Evolutionary conservation across 129 eudicot genomes (phyloP).

Genomic region (Ambrosia artemisiifolia): DNA sequence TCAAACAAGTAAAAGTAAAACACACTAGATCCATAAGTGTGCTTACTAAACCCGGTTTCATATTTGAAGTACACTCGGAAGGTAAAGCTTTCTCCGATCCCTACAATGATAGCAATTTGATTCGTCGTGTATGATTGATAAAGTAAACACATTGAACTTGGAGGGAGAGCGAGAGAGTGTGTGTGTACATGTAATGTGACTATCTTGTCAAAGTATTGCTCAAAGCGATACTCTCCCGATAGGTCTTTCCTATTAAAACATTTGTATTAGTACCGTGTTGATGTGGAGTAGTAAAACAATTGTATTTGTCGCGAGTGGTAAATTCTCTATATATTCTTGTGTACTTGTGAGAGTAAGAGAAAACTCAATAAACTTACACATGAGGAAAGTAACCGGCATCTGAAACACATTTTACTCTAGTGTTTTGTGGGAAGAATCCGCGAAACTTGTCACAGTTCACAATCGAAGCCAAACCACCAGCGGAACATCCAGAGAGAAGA

Average conservation of each 20-base stretch:
- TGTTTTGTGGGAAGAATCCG: constrained; percentile 8
- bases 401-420: constrained; percentile 37
- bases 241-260: constrained; percentile 26
- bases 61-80: constrained; percentile 35
- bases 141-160: neutral
- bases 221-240: constrained; percentile 26
- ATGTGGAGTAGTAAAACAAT: neutral
- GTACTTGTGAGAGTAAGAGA: neutral
- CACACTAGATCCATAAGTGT: neutral
- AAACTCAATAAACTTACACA: constrained; percentile 21
- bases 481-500: constrained; percentile 38
- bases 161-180: neutral
- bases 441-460: constrained; percentile 34
- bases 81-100: constrained; percentile 39
- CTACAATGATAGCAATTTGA: constrained; percentile 21
- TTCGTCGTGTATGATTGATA: neutral
- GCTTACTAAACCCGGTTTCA: constrained; percentile 40
- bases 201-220: constrained; percentile 18
- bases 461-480: constrained; percentile 39
- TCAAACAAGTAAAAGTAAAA: neutral
- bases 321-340: neutral
- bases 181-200: constrained; percentile 34
- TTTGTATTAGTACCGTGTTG: neutral
- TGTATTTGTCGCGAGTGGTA: neutral
- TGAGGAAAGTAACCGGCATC: constrained; percentile 42